phyloP scores from a whole-genome alignment of 1,284 basidiomycete genomes.

The Boletus holoroseus region DNA sequence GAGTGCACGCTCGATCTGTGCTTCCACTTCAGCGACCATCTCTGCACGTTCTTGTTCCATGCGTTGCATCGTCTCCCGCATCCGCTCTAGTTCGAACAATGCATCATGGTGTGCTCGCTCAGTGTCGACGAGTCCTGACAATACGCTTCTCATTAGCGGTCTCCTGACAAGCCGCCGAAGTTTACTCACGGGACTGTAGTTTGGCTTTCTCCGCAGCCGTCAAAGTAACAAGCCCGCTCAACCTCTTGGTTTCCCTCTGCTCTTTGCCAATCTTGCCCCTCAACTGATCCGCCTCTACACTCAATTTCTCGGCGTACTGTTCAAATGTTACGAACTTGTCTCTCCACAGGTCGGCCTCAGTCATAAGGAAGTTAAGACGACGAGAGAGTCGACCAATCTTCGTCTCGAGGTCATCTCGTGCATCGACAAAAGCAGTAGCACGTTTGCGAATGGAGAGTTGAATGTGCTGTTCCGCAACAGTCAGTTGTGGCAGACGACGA shows the following conservation, averaged over 20 bases:
- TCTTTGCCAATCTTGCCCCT: conserved; percentile 82
- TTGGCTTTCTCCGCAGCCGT: conserved; percentile 73
- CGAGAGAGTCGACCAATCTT: conserved; percentile 81
- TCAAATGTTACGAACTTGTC: conserved; percentile 90
- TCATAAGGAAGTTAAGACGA: conserved; percentile 86
- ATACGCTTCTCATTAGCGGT: conserved; percentile 11
- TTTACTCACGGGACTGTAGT: conserved; percentile 61
- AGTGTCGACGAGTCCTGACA: conserved; percentile 60
- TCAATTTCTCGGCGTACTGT: conserved; percentile 86
- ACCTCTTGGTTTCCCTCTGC: conserved; percentile 76
- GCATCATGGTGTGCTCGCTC: conserved; percentile 71
- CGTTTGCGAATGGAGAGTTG: conserved; percentile 84
- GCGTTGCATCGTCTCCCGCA: conserved; percentile 72
- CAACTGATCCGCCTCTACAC: conserved; percentile 75
- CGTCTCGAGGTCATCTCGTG: conserved; percentile 84
- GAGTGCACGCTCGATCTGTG: conserved; percentile 78
- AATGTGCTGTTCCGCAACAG: conserved; percentile 74
- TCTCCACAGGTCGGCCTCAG: conserved; percentile 82
- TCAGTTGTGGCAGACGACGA: conserved; percentile 71
- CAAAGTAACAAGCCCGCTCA: conserved; percentile 71
- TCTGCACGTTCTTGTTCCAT: conserved; percentile 80
- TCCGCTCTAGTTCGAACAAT: conserved; percentile 59
- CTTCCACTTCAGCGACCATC: conserved; percentile 84
- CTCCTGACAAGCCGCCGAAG: not conserved
- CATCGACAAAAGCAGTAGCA: conserved; percentile 87